phyloP scores from a whole-genome alignment of 2,329 filamentous ascomycete genomes.

The Talaromyces sp. region DNA sequence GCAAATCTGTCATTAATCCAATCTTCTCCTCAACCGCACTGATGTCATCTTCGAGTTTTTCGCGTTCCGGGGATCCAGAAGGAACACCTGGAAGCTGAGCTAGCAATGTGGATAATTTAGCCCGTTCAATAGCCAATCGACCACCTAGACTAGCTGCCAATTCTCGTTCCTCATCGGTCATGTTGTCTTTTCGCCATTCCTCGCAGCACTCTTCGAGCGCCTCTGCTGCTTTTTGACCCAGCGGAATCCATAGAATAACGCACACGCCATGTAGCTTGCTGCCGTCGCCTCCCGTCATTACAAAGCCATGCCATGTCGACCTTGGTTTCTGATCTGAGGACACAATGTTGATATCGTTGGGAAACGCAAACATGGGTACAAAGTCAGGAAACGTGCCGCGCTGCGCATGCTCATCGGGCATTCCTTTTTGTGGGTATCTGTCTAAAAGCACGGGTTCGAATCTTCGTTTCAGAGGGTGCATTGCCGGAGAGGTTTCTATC shows the following conservation, averaged over 20 bases:
- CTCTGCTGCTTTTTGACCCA: conserved; percentile 77
- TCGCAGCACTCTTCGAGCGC: conserved; percentile 72
- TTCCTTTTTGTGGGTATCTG: conserved; percentile 81
- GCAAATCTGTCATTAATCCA: conserved; percentile 89
- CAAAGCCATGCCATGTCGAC: conserved; percentile 98
- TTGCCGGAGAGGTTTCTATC: conserved; percentile 80
- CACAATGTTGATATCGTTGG: conserved; percentile 95
- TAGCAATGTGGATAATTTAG: conserved; percentile 82
- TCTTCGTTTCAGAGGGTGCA: conserved; percentile 90
- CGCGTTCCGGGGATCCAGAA: conserved; percentile 77
- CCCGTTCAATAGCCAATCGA: conserved; percentile 79
- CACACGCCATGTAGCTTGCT: conserved; percentile 89
- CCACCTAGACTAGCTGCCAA: conserved; percentile 88
- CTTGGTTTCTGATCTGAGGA: conserved; percentile 90
- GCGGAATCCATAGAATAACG: conserved; percentile 86
- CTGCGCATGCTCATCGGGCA: conserved; percentile 73
- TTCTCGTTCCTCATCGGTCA: conserved; percentile 97
- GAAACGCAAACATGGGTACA: conserved; percentile 98
- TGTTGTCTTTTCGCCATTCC: conserved; percentile 83
- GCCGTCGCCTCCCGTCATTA: conserved; percentile 92
- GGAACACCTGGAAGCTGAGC: conserved; percentile 75
- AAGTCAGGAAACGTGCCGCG: conserved; percentile 92
- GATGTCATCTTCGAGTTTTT: conserved; percentile 88
- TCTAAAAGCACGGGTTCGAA: conserved; percentile 97
- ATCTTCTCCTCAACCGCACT: conserved; percentile 97